Evolutionary conservation across 345 rosid species (phyloP).

Genomic region (Adansonia digitata): DNA sequence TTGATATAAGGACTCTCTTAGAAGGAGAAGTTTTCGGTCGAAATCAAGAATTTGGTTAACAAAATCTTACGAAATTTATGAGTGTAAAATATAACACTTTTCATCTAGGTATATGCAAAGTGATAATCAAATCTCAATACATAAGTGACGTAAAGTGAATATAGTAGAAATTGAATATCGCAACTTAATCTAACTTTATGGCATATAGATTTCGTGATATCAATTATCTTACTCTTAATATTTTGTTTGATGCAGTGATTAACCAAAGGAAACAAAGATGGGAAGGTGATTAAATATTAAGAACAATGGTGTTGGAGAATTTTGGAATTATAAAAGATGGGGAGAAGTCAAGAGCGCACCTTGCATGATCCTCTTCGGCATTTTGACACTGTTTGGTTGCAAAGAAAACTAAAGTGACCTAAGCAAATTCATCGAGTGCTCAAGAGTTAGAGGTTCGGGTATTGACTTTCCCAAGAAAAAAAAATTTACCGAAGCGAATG

Average conservation of each 20-base stretch:
- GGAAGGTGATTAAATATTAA: neutral
- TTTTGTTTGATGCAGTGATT: slow-evolving; percentile 22
- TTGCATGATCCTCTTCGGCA: slow-evolving; percentile 36
- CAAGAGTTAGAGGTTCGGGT: slow-evolving; percentile 66
- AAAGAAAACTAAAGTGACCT: neutral
- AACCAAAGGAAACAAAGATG: slow-evolving; percentile 18
- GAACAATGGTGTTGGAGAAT: slow-evolving; percentile 15
- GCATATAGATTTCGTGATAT: neutral
- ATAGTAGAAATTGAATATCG: too few species aligned
- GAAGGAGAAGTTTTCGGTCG: too few species aligned
- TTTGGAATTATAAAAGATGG: slow-evolving; percentile 26
- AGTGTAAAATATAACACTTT: too few species aligned
- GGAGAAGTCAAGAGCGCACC: slow-evolving; percentile 98
- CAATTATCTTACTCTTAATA: neutral
- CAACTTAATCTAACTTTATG: too few species aligned
- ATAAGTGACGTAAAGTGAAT: too few species aligned
- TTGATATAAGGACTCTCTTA: too few species aligned
- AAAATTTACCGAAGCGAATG: neutral
- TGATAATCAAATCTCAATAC: too few species aligned
- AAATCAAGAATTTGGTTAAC: too few species aligned
- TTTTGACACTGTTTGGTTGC: neutral
- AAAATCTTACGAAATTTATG: too few species aligned
- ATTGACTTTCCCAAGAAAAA: slow-evolving; percentile 54
- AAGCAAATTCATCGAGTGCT: slow-evolving; percentile 6
- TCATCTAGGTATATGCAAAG: too few species aligned